Percentiles rank a stretch among this genome's conserved stretches.
Conservation (phyloP, 805 yeast species). For the Kodamaea lidongshanica region DNA sequence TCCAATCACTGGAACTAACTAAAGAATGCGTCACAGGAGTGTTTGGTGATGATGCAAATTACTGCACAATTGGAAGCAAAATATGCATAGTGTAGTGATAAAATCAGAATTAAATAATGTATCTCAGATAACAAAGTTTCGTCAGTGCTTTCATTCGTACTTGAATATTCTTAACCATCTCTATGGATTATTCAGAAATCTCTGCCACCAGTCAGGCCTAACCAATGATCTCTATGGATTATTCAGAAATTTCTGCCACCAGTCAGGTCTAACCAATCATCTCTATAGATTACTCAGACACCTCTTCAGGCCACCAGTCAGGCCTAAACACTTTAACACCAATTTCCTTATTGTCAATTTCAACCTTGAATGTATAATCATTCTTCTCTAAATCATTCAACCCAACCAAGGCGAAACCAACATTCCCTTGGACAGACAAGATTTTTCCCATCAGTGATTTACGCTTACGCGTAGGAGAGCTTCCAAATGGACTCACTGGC, state of each 20-base stretch:
- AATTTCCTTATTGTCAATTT: slow-evolving; percentile 25
- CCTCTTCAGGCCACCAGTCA: slow-evolving; percentile 66
- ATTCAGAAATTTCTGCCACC: background rate
- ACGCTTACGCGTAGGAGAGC: slow-evolving; percentile 25
- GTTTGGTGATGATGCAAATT: no score
- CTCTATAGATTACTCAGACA: no score
- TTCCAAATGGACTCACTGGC: slow-evolving; percentile 37
- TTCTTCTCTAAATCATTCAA: slow-evolving; percentile 41
- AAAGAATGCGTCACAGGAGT: no score
- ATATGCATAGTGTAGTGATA: no score
- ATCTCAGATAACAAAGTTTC: no score
- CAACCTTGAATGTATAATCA: slow-evolving; percentile 24
- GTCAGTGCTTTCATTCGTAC: no score
- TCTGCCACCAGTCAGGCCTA: background rate
- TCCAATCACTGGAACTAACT: no score
- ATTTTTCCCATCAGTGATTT: slow-evolving; percentile 53
- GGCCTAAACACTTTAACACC: slow-evolving; percentile 54
- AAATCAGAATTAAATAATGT: no score
- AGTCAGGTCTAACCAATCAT: background rate
- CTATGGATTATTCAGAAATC: background rate
- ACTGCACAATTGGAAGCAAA: no score
- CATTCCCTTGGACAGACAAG: slow-evolving; percentile 47
- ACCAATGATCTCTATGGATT: background rate
- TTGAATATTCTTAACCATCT: no score
- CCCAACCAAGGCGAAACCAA: slow-evolving; percentile 61